A percentile compares a stretch with the other conserved stretches of the same genome.
Conservation (phyloP, 2,329 filamentous ascomycete species). For the Davidsoniella neocaledoniae region DNA sequence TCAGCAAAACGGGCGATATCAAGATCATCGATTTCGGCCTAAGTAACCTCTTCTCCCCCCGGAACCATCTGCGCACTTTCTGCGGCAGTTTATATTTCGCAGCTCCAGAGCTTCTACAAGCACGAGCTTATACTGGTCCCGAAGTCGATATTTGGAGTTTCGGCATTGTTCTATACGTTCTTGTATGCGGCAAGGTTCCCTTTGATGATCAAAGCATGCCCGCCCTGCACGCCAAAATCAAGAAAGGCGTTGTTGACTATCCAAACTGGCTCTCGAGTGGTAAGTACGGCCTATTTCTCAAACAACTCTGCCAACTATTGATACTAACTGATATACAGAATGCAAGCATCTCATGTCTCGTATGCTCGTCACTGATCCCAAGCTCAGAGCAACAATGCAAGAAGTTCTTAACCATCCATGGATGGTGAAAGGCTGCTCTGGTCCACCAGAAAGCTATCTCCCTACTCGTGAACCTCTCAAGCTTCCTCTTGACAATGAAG, state of each 20-base stretch:
- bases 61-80: constrained; percentile 79
- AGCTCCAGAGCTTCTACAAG: constrained; percentile 83
- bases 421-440: constrained; percentile 83
- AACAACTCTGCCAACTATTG: background rate
- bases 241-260: constrained; percentile 91
- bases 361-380: constrained; percentile 91
- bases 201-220: constrained; percentile 99
- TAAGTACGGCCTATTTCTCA: constrained; percentile 28
- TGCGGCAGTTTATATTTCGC: constrained; percentile 97
- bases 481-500: constrained; percentile 63
- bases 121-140: constrained; percentile 83
- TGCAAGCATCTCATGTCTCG: constrained; percentile 83
- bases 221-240: constrained; percentile 94
- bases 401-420: constrained; percentile 93
- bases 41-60: constrained; percentile 86
- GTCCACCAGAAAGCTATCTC: constrained; percentile 76
- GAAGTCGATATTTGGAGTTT: constrained; percentile 99
- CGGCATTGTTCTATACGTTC: constrained; percentile 89
- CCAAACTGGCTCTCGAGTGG: constrained; percentile 81
- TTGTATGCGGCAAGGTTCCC: constrained; percentile 94
- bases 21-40: constrained; percentile 98
- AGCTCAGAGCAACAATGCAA: constrained; percentile 65
- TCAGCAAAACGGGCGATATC: constrained; percentile 97
- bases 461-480: constrained; percentile 71
- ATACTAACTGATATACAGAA: constrained; percentile 36